phyloP scores from a whole-genome alignment of 768 basidiomycete species.

The Russula virescens region DNA sequence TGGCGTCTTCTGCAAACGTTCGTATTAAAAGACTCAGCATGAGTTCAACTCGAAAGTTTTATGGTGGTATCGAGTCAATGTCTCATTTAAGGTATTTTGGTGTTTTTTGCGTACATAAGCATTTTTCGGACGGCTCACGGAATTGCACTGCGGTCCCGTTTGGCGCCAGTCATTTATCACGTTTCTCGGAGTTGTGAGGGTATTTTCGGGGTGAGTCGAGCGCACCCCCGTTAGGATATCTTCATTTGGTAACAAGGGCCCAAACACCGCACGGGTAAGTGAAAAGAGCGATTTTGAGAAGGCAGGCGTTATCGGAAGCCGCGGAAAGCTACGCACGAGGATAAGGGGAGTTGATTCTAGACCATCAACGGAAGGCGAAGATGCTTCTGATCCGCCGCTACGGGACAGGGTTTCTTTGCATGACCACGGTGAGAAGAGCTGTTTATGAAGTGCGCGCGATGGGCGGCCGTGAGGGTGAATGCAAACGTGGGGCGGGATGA shows the following conservation, averaged over 20 bases:
- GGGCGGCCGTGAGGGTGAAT: slow-evolving; percentile 20
- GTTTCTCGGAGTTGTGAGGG: slow-evolving; percentile 21
- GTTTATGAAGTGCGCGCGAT: slow-evolving; percentile 23
- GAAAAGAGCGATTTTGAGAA: slow-evolving; percentile 19
- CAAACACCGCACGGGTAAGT: slow-evolving; percentile 1
- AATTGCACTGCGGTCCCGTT: slow-evolving; percentile 1
- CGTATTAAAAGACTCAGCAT: no score
- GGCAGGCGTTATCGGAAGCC: slow-evolving; percentile 24
- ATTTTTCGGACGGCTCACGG: background rate
- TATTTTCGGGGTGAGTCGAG: slow-evolving; percentile 13
- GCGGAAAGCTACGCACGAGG: slow-evolving; percentile 24
- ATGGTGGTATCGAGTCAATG: background rate
- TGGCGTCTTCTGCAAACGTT: no score
- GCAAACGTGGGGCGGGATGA: background rate
- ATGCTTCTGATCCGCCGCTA: slow-evolving; percentile 24
- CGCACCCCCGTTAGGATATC: slow-evolving; percentile 13
- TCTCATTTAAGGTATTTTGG: background rate
- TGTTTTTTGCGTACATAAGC: background rate
- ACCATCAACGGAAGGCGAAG: slow-evolving; percentile 20
- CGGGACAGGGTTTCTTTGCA: slow-evolving; percentile 20
- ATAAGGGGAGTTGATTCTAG: slow-evolving; percentile 23
- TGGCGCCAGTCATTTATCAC: slow-evolving; percentile 3
- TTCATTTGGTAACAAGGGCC: slow-evolving; percentile 10
- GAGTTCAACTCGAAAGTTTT: background rate
- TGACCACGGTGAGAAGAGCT: slow-evolving; percentile 20